A percentile compares a stretch with the other conserved stretches of the same genome.
These are phyloP conservation scores for Apocynum venetum DNA, from an alignment of 257 asterid species.

Conservation along the genomic window DNA sequence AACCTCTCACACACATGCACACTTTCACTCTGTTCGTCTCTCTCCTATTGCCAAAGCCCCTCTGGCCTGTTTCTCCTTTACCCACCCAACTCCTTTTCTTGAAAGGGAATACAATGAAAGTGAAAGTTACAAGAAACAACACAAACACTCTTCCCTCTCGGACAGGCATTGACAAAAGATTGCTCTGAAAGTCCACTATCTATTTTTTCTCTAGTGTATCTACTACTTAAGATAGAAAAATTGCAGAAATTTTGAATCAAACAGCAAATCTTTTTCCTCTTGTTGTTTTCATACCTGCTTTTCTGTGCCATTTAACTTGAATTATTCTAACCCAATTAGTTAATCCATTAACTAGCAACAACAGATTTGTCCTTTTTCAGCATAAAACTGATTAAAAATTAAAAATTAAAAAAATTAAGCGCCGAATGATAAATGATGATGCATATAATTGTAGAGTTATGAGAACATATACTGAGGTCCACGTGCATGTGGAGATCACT, in stretches of 20 bases:
- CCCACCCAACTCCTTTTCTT: slow-evolving; percentile 51
- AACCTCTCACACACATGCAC: slow-evolving; percentile 23
- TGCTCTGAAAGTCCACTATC: not conserved
- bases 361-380: slow-evolving; percentile 13
- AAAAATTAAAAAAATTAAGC: slow-evolving; percentile 14
- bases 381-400: not conserved
- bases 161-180: not conserved
- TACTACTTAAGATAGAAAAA: not conserved
- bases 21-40: slow-evolving; percentile 32
- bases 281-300: not conserved
- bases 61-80: slow-evolving; percentile 37
- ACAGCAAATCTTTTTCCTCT: not conserved
- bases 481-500: slow-evolving; percentile 49
- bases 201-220: not conserved
- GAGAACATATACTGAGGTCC: slow-evolving; percentile 35
- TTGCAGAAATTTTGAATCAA: not conserved
- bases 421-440: slow-evolving; percentile 18
- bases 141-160: not conserved
- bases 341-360: slow-evolving; percentile 4
- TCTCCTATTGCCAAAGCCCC: slow-evolving; percentile 15
- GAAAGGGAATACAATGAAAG: slow-evolving; percentile 47
- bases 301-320: not conserved
- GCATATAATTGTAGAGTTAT: slow-evolving; percentile 21
- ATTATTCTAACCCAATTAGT: not conserved
- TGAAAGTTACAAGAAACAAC: slow-evolving; percentile 29